Base-by-base conservation (phyloP, 495 filamentous ascomycete species). In the Aspergillus baeticus region DNA sequence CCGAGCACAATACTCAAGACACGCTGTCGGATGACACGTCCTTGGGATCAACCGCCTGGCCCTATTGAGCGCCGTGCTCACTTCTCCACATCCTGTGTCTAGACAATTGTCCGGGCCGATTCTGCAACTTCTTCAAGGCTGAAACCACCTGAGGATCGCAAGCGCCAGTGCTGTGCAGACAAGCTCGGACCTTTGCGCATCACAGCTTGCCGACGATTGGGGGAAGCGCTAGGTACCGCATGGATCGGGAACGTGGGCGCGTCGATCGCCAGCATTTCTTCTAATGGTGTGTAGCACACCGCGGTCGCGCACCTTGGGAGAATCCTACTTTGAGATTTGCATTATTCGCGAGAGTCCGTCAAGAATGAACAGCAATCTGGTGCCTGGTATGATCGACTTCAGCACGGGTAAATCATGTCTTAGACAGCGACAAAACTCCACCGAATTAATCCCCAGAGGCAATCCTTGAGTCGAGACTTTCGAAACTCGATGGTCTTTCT, bases 151-250 rank as follows among this genome's bases (percentile, higher is more conserved):
- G 29, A 51, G 15, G 38, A 18, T 17, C 36, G 41, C 33, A 51
- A 42, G 47, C 41, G 53, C 36, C 55, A 45, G 48, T 59, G 53
- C 57, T 59, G 54, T 49, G 53, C 61, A 58, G 56, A 53, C 61
- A 56, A 47, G 46, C 31, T 47, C 43, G 51, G 55, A 50, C 45
- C 49, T 57, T 58, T 56, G 55, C 56, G 50, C 52, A 46, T 20
- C 47, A 10, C 20, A 23, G 22, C 20, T 15, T 18, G 22, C 20
- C 41, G 41, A 31, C 33, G 21, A 45, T 10, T 38, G 10, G 41
- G 17, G 41, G 22, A 18, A 22, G 3, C 47, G 33, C 47, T 51
- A 20, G 47, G 26, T 29, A 29, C 26, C 26, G 26, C 26, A 29
- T 29, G 26, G 26, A 29, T 29, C 26, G 26, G 35, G 36, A 46